Evolutionary conservation across 345 rosid genomes (phyloP).

Genomic region (Lagerstroemia speciosa): DNA sequence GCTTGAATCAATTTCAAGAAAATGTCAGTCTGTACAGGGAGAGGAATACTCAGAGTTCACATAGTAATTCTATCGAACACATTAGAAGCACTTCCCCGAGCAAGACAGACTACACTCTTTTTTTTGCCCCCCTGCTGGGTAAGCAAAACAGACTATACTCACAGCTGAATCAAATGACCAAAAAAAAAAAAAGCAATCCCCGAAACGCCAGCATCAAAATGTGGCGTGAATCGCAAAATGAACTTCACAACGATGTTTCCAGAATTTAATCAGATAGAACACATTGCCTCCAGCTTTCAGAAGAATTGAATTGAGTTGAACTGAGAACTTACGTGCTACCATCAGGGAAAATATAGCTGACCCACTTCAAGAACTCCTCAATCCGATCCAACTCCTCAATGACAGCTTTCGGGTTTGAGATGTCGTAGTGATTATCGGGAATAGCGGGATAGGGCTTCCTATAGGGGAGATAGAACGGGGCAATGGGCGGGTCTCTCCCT

Average conservation of each 20-base stretch:
- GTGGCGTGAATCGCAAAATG: neutral
- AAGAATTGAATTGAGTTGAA: neutral
- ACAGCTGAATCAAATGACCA: neutral
- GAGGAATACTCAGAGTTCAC: neutral
- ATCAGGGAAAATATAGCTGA: slow-evolving; percentile 86
- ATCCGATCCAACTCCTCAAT: slow-evolving; percentile 87
- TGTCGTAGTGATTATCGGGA: slow-evolving; percentile 58
- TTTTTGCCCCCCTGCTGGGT: no score
- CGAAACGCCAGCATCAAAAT: neutral
- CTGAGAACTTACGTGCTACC: slow-evolving; percentile 64
- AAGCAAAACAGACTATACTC: neutral
- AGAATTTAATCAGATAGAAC: neutral
- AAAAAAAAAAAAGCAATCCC: neutral
- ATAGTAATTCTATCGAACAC: neutral
- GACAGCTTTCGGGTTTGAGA: slow-evolving; percentile 51
- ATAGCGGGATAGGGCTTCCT: slow-evolving; percentile 71
- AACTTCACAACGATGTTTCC: neutral
- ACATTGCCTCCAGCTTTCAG: neutral
- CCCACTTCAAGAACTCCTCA: slow-evolving; percentile 86
- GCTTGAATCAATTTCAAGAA: neutral
- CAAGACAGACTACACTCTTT: neutral
- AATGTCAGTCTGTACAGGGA: neutral
- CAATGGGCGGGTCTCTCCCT: slow-evolving; percentile 63
- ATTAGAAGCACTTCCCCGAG: neutral
- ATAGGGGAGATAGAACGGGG: slow-evolving; percentile 77